phyloP scores from a whole-genome alignment of 331 rosid species.

The Phaseolus coccineus region DNA sequence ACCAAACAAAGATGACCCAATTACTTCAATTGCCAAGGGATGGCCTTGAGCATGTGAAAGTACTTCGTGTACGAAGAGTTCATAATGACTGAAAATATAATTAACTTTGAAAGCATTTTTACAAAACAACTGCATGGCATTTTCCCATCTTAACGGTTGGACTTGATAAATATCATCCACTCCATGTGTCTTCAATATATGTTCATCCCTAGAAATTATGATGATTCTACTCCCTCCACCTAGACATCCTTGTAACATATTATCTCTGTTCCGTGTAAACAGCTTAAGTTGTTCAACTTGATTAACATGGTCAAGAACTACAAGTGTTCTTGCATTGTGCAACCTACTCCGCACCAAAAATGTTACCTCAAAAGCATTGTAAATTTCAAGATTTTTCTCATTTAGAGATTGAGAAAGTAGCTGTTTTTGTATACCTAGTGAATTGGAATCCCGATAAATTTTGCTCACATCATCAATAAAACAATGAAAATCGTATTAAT shows the following conservation, averaged over 20 bases:
- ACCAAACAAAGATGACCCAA: conserved; percentile 2
- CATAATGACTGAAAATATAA: neutral
- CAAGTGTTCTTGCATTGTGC: neutral
- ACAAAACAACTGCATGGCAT: neutral
- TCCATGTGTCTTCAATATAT: neutral
- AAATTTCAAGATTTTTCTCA: neutral
- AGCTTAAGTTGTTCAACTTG: neutral
- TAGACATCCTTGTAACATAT: neutral
- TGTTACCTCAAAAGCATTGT: neutral
- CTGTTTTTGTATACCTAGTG: neutral
- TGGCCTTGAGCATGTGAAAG: neutral
- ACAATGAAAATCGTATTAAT: neutral
- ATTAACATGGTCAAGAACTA: neutral
- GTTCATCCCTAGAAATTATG: neutral
- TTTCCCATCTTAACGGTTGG: neutral
- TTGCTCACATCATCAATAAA: neutral
- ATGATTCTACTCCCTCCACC: neutral
- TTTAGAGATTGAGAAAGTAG: neutral
- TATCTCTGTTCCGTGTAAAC: neutral
- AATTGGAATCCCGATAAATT: neutral
- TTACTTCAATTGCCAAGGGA: neutral
- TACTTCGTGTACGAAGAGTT: neutral
- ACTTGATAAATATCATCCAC: neutral
- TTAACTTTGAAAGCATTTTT: neutral
- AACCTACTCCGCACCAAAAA: neutral